These are phyloP conservation scores for Aureococcus anophagefferens DNA, from an alignment of 108 stramenopile genomes.

Conservation along the genomic window DNA sequence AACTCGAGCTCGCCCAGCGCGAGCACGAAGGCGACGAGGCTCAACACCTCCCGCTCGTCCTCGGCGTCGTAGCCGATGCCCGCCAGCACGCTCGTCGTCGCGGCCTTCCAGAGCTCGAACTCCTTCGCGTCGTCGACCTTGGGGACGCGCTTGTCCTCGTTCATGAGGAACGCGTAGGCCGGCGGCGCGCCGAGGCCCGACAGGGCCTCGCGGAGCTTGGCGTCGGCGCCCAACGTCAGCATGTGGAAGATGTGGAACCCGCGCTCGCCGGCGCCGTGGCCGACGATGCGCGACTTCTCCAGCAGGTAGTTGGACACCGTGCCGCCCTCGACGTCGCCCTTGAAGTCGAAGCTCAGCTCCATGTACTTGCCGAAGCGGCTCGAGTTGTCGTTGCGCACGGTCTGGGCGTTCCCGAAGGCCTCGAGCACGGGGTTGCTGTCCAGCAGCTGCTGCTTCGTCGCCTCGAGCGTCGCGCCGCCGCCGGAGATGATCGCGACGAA, in stretches of 20 bases:
- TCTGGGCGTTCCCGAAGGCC: conserved; percentile 36
- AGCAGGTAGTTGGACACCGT: conserved; percentile 16
- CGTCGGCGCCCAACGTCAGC: not conserved
- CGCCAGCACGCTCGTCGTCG: not conserved
- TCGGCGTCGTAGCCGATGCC: not conserved
- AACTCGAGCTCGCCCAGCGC: conserved; percentile 37
- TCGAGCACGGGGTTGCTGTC: not conserved
- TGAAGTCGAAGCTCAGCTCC: conserved; percentile 29
- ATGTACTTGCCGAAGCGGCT: conserved; percentile 34
- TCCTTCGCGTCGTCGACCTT: conserved; percentile 11
- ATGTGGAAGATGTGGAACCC: conserved; percentile 31
- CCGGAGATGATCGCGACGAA: conserved; percentile 50
- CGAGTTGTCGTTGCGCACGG: conserved; percentile 36
- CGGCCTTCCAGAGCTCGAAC: not conserved
- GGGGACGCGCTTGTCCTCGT: not conserved
- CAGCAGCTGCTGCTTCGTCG: conserved; percentile 14
- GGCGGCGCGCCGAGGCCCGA: conserved; percentile 2
- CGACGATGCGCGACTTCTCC: conserved; percentile 15
- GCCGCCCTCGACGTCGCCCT: conserved; percentile 21
- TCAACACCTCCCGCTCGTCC: conserved; percentile 21
- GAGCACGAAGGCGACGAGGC: conserved; percentile 28
- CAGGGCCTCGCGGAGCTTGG: too few relatives aligned
- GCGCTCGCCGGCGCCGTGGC: conserved; percentile 14
- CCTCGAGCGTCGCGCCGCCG: not conserved
- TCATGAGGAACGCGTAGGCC: too few relatives aligned